Evolutionary conservation across 257 asterid species (phyloP), one percentile per base, ranked within the genome.

Genomic region (Galeopsis tetrahit): DNA sequence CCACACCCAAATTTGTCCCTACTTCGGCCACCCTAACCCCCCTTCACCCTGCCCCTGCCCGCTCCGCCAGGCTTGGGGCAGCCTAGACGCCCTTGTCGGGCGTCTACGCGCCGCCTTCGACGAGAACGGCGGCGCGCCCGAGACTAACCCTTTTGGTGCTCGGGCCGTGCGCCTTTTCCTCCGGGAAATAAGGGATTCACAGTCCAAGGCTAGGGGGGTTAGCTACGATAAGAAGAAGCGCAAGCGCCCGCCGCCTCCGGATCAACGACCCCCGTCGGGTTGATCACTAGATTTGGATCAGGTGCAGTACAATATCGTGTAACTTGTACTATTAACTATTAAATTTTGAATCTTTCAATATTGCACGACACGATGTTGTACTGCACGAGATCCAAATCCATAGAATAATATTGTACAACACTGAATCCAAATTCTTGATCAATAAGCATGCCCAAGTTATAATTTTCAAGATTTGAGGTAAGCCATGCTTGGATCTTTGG

Each of bases 61-160:
- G n/a, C 85, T 83, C 75, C 75, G 83, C 14, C 87, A 83, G 76
- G 87, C 87, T 2, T 83, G 87, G 87, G 87, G 87, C 63, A 83
- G 85, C 87, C 87, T 83, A 10, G 87, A 83, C 68, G 79, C 87
- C 10, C 85, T 83, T 40, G 64, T 83, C 32, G 87, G 87, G 4
- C 76, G 87, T 10, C 84, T 82, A 13, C 80, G 87, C 38, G 84
- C 87, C 11, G 87, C 88, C 74, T 78, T 64, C 39, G 88, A 84
- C 72, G 85, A 84, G 46, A 84, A 84, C 58, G 88, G 88, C n/a
- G 85, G 85, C 21, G 53, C 42, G 34, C 78, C 80, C 10, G 88
- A 81, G 60, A 70, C 80, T 0, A 84, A 84, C 76, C 88, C 88
- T 0, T 84, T 84, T 39, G 88, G 82, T 10, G 80, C 82, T 0